Percentiles rank a stretch among this genome's conserved stretches.
Evolutionary conservation across 129 eudicot genomes (phyloP).

Genomic region (Flaveria bidentis): DNA sequence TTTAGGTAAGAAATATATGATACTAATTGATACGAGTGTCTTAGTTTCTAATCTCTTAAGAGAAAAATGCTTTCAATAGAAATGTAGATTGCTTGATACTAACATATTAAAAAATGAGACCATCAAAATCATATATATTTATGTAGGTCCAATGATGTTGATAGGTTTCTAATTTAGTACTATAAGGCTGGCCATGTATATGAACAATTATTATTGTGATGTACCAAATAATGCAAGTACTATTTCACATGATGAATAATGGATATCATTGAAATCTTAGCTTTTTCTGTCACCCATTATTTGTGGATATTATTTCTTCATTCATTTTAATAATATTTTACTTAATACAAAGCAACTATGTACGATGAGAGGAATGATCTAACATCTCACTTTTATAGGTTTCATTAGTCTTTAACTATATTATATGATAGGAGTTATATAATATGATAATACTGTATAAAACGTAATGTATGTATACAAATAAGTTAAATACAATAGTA

Average conservation of each 20-base stretch:
- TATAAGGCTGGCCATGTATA: constrained; percentile 10
- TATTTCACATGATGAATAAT: constrained; percentile 29
- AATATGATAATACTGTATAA: too few relatives aligned
- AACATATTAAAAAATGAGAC: not conserved
- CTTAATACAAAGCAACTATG: too few relatives aligned
- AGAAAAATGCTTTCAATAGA: too few relatives aligned
- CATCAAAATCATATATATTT: not conserved
- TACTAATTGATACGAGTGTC: not conserved
- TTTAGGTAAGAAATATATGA: not conserved
- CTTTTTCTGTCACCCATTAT: constrained; percentile 31
- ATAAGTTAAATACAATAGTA: too few relatives aligned
- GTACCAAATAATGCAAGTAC: constrained; percentile 37
- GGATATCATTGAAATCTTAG: constrained; percentile 23
- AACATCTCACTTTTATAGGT: too few relatives aligned
- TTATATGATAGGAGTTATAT: too few relatives aligned
- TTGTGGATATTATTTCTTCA: constrained; percentile 8
- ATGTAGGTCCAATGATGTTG: constrained; percentile 28
- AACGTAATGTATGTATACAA: too few relatives aligned
- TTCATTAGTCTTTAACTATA: too few relatives aligned
- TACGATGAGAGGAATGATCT: too few relatives aligned
- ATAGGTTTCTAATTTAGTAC: constrained; percentile 15
- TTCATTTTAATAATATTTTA: not conserved
- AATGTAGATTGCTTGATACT: not conserved
- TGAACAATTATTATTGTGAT: constrained; percentile 33
- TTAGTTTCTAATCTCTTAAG: too few relatives aligned